Evolutionary conservation across 139 green algal genomes (phyloP), one percentile per base, ranked within the genome.

Genomic region (Microglena sp.): DNA sequence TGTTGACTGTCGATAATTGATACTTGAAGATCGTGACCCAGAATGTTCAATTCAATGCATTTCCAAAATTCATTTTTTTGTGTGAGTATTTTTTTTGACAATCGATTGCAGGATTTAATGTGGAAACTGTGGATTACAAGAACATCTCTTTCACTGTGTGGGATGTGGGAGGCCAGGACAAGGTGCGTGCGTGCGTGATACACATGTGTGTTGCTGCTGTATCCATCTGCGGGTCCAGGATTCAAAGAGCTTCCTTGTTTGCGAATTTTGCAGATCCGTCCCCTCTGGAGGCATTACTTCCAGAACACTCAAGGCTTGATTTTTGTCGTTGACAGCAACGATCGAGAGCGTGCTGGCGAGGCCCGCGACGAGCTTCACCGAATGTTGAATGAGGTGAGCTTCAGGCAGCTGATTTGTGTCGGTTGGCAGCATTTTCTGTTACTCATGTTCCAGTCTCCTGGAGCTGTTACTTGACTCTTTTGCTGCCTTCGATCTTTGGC

Each of bases 121-220:
- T 97, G 46, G 91, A 97, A 83, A 97, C 89, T 32, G 91, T 97
- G 18, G 85, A 97, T 75, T 97, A 97, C 86, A 97, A 97, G 78
- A 97, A 97, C 86, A 92, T 97, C 65, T 84, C 74, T 65, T 96
- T 97, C 78, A 97, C 90, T 6, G 91, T 97, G 69, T 97, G 90
- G 90, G 87, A 94, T 61, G 89, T 96, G 44, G 89, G 91, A 53
- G 91, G 91, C 65, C 91, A 97, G 79, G 90, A 96, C 77, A 97
- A 96, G 90, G 86, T 93, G 67, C 22, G 75, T 26, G 11, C 26
- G 60, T 4, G 33, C 33, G 8, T 32, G 46, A 7, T 28, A n/a
- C 46, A 58, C 15, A 62, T 29, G 40, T 35, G 5, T 44, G 7
- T 5, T 4, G 28, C 28, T 62, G 26, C 24, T 6, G 40, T 6